phyloP scores from a whole-genome alignment of 148 eudicot genomes.

The Heliosperma pusillum region DNA sequence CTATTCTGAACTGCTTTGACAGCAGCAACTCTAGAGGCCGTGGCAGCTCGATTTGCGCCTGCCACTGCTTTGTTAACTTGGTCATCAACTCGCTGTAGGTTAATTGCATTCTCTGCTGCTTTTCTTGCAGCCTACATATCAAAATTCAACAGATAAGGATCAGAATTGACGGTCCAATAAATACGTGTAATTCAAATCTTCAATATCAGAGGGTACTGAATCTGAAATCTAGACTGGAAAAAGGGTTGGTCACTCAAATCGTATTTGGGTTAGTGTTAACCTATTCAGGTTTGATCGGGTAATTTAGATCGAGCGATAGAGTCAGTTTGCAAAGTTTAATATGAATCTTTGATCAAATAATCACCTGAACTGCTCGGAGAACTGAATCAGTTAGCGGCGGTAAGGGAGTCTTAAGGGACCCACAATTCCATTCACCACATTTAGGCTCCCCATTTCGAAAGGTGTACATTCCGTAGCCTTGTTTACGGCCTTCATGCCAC shows the following conservation, averaged over 20 bases:
- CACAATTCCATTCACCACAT: constrained; percentile 82
- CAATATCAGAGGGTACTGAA: too few species aligned
- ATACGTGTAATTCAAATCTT: too few species aligned
- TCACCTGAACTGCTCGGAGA: constrained; percentile 78
- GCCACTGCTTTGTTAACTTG: constrained; percentile 69
- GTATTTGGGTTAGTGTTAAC: too few species aligned
- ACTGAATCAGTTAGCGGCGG: constrained; percentile 58
- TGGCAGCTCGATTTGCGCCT: constrained; percentile 88
- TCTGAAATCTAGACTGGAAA: too few species aligned
- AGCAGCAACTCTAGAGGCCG: constrained; percentile 90
- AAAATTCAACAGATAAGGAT: not conserved
- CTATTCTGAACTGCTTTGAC: constrained; percentile 84
- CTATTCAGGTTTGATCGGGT: not conserved
- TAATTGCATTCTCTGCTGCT: constrained; percentile 69
- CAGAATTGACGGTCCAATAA: constrained; percentile 1
- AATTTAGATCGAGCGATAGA: not conserved
- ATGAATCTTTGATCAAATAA: not conserved
- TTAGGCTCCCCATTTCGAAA: constrained; percentile 68
- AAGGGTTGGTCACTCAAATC: not conserved
- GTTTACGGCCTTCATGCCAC: constrained; percentile 94
- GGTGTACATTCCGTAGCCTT: constrained; percentile 89
- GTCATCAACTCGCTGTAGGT: constrained; percentile 59
- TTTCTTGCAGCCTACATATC: constrained; percentile 63
- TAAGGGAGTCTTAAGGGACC: constrained; percentile 53
- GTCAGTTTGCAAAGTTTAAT: not conserved